These are phyloP conservation scores for Phytopythium vexans DNA, from an alignment of 352 stramenopile species.

Conservation along the genomic window DNA sequence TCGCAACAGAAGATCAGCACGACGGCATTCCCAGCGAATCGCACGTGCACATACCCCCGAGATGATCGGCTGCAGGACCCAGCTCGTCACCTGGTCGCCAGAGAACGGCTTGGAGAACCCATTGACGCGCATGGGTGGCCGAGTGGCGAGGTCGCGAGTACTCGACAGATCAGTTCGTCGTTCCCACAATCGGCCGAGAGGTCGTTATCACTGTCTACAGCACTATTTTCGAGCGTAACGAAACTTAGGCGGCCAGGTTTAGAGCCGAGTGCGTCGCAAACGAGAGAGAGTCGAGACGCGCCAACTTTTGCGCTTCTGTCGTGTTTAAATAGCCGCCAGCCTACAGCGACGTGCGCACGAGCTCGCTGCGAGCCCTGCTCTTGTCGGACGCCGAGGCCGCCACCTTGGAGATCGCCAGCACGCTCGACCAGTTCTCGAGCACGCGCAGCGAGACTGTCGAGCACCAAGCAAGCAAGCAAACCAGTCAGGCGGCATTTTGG, in stretches of 20 bases:
- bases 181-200: not conserved
- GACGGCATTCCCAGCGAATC: not conserved
- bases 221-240: not conserved
- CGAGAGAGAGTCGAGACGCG: too few relatives aligned
- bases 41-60: slow-evolving; percentile 39
- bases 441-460: slow-evolving; percentile 65
- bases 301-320: not conserved
- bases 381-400: slow-evolving; percentile 22
- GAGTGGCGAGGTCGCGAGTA: not conserved
- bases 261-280: not conserved
- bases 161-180: too few relatives aligned
- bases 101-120: slow-evolving; percentile 83
- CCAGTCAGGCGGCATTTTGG: not conserved
- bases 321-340: slow-evolving; percentile 6
- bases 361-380: slow-evolving; percentile 36
- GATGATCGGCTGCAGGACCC: slow-evolving; percentile 67
- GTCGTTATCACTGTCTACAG: not conserved
- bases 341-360: slow-evolving; percentile 54
- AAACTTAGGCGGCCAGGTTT: not conserved
- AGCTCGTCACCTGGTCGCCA: slow-evolving; percentile 69
- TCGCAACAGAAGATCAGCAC: not conserved
- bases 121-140: slow-evolving; percentile 41
- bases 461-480: slow-evolving; percentile 3
- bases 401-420: slow-evolving; percentile 70
- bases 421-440: slow-evolving; percentile 80